Evolutionary conservation across 2,329 filamentous ascomycete species (phyloP).

Genomic region (Cercospora sesami): DNA sequence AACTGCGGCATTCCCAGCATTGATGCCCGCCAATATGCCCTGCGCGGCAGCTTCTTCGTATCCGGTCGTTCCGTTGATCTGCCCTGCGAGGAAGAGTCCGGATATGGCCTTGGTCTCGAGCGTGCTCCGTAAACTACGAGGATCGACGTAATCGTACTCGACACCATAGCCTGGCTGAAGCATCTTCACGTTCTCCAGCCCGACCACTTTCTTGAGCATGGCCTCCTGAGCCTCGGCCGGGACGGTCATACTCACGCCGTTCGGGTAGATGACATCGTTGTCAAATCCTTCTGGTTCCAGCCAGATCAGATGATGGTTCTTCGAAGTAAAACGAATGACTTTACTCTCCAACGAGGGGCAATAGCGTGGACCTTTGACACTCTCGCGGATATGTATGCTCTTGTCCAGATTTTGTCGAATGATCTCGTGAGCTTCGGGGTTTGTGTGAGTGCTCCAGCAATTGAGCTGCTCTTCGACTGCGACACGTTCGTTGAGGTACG

Average conservation of each 20-base stretch:
- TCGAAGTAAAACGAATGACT: slow-evolving; percentile 81
- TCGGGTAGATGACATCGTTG: slow-evolving; percentile 88
- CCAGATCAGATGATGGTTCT: slow-evolving; percentile 85
- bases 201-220: slow-evolving; percentile 81
- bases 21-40: slow-evolving; percentile 88
- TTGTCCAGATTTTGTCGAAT: slow-evolving; percentile 90
- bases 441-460: slow-evolving; percentile 89
- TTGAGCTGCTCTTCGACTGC: slow-evolving; percentile 76
- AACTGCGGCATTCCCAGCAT: slow-evolving; percentile 79
- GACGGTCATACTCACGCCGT: slow-evolving; percentile 95
- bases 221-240: slow-evolving; percentile 82
- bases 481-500: slow-evolving; percentile 79
- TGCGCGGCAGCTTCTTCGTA: slow-evolving; percentile 97
- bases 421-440: slow-evolving; percentile 75
- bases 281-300: slow-evolving; percentile 94
- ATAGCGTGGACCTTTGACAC: slow-evolving; percentile 89
- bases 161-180: slow-evolving; percentile 94
- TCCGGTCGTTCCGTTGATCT: slow-evolving; percentile 97
- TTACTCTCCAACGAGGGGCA: slow-evolving; percentile 96
- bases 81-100: slow-evolving; percentile 87
- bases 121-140: slow-evolving; percentile 79
- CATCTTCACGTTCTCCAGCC: slow-evolving; percentile 87
- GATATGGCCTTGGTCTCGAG: slow-evolving; percentile 90
- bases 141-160: slow-evolving; percentile 98
- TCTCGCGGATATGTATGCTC: slow-evolving; percentile 93